Conservation (phyloP, 139 green algal genomes). For the Chlorella vulgaris region DNA sequence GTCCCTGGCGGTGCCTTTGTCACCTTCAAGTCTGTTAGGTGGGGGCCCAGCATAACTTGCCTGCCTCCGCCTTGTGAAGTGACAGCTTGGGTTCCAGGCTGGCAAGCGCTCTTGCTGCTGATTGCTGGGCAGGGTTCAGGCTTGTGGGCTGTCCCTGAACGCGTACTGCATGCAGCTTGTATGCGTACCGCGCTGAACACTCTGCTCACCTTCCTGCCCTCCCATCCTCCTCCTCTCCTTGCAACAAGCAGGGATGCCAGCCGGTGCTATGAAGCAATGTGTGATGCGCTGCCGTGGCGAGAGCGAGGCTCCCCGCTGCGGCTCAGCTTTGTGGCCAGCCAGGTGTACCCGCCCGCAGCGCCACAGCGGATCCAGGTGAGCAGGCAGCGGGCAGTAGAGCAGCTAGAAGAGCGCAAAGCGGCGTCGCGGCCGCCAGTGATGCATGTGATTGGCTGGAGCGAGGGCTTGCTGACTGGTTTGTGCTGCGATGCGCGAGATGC, state of each 20-base stretch:
- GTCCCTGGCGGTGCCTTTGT: conserved; percentile 33
- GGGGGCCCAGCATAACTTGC: neutral
- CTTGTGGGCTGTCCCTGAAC: no score
- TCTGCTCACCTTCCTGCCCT: neutral
- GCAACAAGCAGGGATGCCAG: conserved; percentile 19
- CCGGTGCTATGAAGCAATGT: conserved; percentile 30
- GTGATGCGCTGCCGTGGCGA: conserved; percentile 35
- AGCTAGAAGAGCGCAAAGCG: no score
- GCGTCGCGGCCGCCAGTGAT: neutral
- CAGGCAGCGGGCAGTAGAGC: neutral
- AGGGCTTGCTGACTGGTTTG: neutral
- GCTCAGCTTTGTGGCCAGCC: conserved; percentile 15
- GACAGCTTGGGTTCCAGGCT: neutral
- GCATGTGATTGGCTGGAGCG: no score
- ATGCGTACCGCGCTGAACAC: no score
- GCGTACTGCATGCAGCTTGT: no score
- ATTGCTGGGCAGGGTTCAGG: no score
- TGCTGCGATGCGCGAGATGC: no score
- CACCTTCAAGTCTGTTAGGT: conserved; percentile 40
- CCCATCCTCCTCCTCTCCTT: neutral
- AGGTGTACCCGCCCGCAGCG: conserved; percentile 33
- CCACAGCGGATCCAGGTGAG: conserved; percentile 20
- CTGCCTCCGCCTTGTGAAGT: neutral
- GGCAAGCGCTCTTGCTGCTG: no score
- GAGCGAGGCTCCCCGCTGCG: conserved; percentile 16